Base-by-base conservation (phyloP, 2,329 filamentous ascomycete species). In the Pseudogymnoascus destructans region DNA sequence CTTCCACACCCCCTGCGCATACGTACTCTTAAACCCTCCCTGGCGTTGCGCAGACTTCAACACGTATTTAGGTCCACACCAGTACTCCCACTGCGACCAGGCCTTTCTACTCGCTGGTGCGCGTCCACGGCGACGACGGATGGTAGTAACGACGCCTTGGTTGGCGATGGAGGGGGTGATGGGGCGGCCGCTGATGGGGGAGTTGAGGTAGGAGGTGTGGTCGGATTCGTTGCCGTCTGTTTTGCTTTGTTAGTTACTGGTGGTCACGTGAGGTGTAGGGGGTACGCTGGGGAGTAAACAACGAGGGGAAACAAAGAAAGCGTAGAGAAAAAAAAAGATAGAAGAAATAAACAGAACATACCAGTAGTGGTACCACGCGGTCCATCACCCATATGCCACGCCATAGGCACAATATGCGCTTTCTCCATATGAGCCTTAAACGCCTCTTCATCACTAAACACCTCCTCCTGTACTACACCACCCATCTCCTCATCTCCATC, bases 311-410 rank as follows among this genome's bases (percentile, higher is more conserved):
- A 35, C 10, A 30, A 6, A 21, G 32, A 9, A 19, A 11, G 36
- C 6, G 38, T 35, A 17, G 8, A 46, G 23, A 40, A 17, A 52
- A 19, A 15, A 6, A 40, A 32, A 8, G n/a, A 7, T 15, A 13
- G 3, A 9, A 2, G n/a, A 13, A n/a, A 35, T 7, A 13, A n/a
- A 33, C n/a, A 5, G 8, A 27, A 58, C 58, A 58, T 62, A 66
- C 65, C 61, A 33, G 65, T 46, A 59, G 61, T 61, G 38, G 61
- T 70, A 63, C 80, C 80, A 58, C 69, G 72, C 7, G 77, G 77
- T 0, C 82, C 82, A 57, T 85, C 82, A 13, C 82, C 82, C 40
- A 78, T 71, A 61, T 82, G 74, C 81, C 81, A 84, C 35, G 73
- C 70, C 59, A 79, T 70, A 1, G 76, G 74, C 10, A 73, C 65